These are phyloP conservation scores for Hevea brasiliensis DNA, from an alignment of 345 rosid genomes.

Conservation along the genomic window DNA sequence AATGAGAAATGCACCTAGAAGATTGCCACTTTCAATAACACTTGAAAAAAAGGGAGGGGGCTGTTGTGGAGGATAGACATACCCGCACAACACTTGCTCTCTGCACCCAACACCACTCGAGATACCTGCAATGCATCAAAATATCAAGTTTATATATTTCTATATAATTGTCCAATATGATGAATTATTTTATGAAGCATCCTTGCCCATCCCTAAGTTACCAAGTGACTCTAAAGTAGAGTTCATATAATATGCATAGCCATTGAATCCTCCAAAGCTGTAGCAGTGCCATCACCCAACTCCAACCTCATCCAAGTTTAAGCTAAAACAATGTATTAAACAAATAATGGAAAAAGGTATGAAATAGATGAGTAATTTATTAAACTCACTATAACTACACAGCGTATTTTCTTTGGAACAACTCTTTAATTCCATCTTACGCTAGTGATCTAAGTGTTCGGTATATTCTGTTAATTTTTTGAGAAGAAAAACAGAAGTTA, in stretches of 20 bases:
- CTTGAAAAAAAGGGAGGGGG: too few relatives aligned
- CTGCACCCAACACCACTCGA: conserved; percentile 33
- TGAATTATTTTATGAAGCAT: background rate
- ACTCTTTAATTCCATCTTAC: conserved; percentile 23
- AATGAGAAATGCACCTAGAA: background rate
- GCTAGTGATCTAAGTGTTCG: conserved; percentile 27
- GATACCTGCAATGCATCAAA: conserved; percentile 24
- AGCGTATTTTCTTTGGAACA: conserved; percentile 37
- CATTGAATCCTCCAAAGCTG: conserved; percentile 44
- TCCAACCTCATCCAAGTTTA: conserved; percentile 37
- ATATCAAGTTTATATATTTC: background rate
- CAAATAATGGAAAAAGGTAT: background rate
- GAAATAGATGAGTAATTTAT: background rate
- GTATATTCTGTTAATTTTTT: conserved; percentile 25
- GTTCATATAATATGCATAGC: conserved; percentile 33
- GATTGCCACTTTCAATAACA: background rate
- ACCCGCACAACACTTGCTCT: conserved; percentile 43
- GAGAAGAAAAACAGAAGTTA: too few relatives aligned
- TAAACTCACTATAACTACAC: conserved; percentile 28
- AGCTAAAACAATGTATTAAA: background rate
- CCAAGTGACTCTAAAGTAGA: conserved; percentile 39
- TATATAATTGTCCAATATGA: background rate
- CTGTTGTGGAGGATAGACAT: background rate
- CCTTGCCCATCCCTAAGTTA: conserved; percentile 10
- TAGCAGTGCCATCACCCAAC: conserved; percentile 45